Evolutionary conservation across 192 early-diverging fungal genomes (phyloP), one percentile per base, ranked within the genome.

Genomic region (Coemansia sp.): DNA sequence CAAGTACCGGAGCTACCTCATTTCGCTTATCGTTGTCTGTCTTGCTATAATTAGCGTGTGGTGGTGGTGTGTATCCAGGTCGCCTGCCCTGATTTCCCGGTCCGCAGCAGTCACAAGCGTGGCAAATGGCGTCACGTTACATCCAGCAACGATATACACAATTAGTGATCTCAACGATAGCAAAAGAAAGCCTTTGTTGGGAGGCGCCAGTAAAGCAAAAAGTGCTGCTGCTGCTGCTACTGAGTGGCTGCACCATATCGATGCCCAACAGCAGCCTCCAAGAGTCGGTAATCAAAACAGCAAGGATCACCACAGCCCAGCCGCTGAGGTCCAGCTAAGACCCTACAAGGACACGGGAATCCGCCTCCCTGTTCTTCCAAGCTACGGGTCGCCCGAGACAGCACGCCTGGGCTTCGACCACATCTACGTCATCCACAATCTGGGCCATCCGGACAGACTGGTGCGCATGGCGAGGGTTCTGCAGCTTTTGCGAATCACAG

Each of bases 401-500:
- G 41, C 70, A 4, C 65, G 69, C 51, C 54, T 71, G 12, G 72
- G 68, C 5, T 74, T 67, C 32, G 68, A 70, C 43, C 77, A 80
- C 58, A 56, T 80, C 46, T 80, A 80, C 63, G 42, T 78, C 3
- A 55, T 80, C 32, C 71, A 74, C 65, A 65, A 65, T 16, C 19
- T 54, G 11, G 61, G 59, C 22, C 62, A 71, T 21, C 64, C 71
- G 0, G 48, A 63, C 1, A 61, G 52, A 1, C 68, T 73, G 1
- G 45, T 55, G 12, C 65, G 68, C 47, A 74, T 74, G 62, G 46
- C 65, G 0, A 26, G 62, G 9, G 41, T 80, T 3, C 37, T 80
- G 37, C 77, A 74, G 21, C 39, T 73, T 26, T 64, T 78, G 12
- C 9, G 37, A 1, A 73, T 78, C 41, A 22, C 71, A 1, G 77